Percentiles rank a stretch among this genome's conserved stretches.
phyloP scores from a whole-genome alignment of 768 basidiomycete species.

The Udeniomyces megalosporus region DNA sequence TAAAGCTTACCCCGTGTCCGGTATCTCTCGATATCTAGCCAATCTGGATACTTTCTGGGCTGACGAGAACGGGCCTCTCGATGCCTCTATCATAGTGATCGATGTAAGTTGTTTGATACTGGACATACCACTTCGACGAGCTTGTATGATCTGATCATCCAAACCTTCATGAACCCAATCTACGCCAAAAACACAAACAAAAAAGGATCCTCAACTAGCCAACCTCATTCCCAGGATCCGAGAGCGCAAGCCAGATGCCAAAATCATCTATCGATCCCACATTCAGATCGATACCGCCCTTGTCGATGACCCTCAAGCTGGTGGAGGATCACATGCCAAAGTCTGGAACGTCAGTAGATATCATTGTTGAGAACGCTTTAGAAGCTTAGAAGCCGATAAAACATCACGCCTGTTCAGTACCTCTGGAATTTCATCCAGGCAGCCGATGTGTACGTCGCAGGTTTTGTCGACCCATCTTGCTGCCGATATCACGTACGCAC shows the following conservation, averaged over 20 bases:
- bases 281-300: slow-evolving; percentile 72
- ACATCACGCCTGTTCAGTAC: no score
- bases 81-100: slow-evolving; percentile 64
- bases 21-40: neutral
- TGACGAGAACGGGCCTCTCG: slow-evolving; percentile 44
- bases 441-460: slow-evolving; percentile 77
- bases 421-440: slow-evolving; percentile 82
- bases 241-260: slow-evolving; percentile 49
- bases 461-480: slow-evolving; percentile 87
- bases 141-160: no score
- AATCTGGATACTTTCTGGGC: slow-evolving; percentile 28
- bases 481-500: no score
- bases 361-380: no score
- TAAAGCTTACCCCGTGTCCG: neutral
- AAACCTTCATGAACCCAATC: no score
- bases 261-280: slow-evolving; percentile 86
- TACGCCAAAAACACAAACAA: neutral
- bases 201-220: slow-evolving; percentile 37
- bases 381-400: no score
- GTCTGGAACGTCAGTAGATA: slow-evolving; percentile 57
- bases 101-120: slow-evolving; percentile 35
- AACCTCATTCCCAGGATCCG: slow-evolving; percentile 85
- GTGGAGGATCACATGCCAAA: slow-evolving; percentile 33
- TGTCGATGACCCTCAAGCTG: slow-evolving; percentile 49
- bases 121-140: no score